Evolutionary conservation across 495 filamentous ascomycete genomes (phyloP).

Genomic region (Lasiosphaeria miniovina): DNA sequence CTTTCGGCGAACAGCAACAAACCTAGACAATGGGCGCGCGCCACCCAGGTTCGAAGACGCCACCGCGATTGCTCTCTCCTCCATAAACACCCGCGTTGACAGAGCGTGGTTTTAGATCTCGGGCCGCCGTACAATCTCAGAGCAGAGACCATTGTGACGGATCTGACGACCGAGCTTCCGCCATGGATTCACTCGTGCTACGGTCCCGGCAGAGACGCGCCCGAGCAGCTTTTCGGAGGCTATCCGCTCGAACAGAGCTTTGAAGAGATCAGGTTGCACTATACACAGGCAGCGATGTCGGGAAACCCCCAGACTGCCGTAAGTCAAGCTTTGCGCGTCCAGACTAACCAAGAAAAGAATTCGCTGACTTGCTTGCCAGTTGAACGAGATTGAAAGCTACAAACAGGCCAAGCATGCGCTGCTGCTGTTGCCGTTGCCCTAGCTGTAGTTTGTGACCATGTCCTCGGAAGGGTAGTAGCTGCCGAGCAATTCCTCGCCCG

Average conservation of each 20-base stretch:
- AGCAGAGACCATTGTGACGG: slow-evolving; percentile 54
- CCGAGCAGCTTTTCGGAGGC: slow-evolving; percentile 77
- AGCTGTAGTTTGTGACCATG: background rate
- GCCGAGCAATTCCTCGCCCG: slow-evolving; percentile 3
- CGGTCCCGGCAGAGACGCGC: slow-evolving; percentile 66
- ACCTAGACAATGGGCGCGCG: slow-evolving; percentile 4
- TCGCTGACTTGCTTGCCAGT: slow-evolving; percentile 31
- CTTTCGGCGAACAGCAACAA: slow-evolving; percentile 19
- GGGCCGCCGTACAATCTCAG: slow-evolving; percentile 39
- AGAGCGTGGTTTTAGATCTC: background rate
- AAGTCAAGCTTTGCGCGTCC: slow-evolving; percentile 14
- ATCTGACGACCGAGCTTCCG: slow-evolving; percentile 68
- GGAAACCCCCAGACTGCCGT: slow-evolving; percentile 65
- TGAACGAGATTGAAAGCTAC: slow-evolving; percentile 54
- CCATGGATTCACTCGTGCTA: slow-evolving; percentile 83
- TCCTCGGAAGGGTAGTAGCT: background rate
- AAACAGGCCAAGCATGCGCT: background rate
- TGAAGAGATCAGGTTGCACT: slow-evolving; percentile 73
- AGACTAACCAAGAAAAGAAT: background rate
- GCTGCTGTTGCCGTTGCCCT: too few relatives aligned
- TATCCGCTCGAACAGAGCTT: slow-evolving; percentile 74
- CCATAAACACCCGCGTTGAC: too few relatives aligned
- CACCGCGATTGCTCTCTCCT: background rate
- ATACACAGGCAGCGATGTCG: slow-evolving; percentile 55
- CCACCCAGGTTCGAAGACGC: background rate